Evolutionary conservation across 2,329 filamentous ascomycete species (phyloP), one percentile per base, ranked within the genome.

Genomic region (Talaromyces atroroseus): DNA sequence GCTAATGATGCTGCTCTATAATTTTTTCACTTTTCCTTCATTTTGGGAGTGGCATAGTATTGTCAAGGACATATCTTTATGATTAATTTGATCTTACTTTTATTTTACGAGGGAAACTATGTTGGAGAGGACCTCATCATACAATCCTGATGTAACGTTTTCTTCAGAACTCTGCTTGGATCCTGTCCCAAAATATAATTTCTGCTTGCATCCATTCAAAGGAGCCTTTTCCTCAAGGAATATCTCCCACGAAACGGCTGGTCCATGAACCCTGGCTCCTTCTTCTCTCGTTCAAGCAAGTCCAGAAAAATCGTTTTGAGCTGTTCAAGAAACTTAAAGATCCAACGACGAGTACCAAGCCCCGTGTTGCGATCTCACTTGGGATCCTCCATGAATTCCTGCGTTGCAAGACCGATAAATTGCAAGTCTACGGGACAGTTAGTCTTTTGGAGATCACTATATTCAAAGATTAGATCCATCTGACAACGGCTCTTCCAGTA

Each of bases 381-480:
- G 23, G 46, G 49, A 49, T 56, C 52, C 52, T 52, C 49, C 47
- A 58, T 42, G 21, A 59, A 11, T 49, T 48, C 51, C 48, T 58
- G 36, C 29, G 55, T 54, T 50, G 44, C 44, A 20, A 59, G 58
- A 29, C 45, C 54, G 45, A 59, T 52, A 32, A 58, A 16, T 48
- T 59, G 58, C 58, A 54, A 59, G 32, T 59, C 55, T 20, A 59
- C 58, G 8, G 34, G 34, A 36, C 21, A n/a, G 20, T 54, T 40
- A 3, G 44, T 40, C 11, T 57, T 52, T 34, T 34, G 29, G 11
- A 12, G 29, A 34, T 34, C 29, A 34, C 11, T 12, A 12, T 34
- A 34, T 34, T 34, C 29, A 34, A 34, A 34, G 29, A 34, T 34
- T 12, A 34, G 10, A 34, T 34, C 29, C 11, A 34, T 34, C 29